Conservation (phyloP, 441 rosid species). For the Biscutella laevigata region DNA sequence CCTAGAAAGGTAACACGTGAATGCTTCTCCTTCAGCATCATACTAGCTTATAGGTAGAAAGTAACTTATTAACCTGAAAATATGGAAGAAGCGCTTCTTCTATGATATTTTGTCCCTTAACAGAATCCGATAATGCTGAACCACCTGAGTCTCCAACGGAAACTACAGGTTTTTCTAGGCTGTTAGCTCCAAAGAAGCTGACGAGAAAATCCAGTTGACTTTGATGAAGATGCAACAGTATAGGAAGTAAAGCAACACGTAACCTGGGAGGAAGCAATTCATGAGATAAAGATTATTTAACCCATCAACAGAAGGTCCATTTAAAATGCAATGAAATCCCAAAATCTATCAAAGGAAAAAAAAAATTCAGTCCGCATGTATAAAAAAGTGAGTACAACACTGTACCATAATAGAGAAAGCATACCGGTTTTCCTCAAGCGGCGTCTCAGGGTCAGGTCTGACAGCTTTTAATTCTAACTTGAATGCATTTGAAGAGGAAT, state of each 20-base stretch:
- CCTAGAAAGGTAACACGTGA: conserved; percentile 11
- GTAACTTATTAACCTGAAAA: conserved; percentile 65
- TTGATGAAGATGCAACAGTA: conserved; percentile 90
- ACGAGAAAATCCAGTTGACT: conserved; percentile 89
- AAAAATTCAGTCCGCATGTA: not conserved
- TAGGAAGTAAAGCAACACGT: conserved; percentile 70
- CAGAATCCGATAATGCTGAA: conserved; percentile 28
- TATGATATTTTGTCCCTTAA: conserved; percentile 41
- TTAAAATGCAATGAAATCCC: conserved; percentile 3
- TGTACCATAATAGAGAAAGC: conserved; percentile 7
- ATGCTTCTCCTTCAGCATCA: conserved; percentile 14
- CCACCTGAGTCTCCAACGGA: conserved; percentile 30
- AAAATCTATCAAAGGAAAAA: not conserved
- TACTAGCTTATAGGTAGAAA: conserved; percentile 2
- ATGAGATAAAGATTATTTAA: conserved; percentile 1
- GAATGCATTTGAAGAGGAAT: conserved; percentile 73
- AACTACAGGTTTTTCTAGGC: conserved; percentile 40
- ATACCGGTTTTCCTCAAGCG: conserved; percentile 97
- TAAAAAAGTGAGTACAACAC: not conserved
- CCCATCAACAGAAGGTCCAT: not conserved
- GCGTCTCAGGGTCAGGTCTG: conserved; percentile 78
- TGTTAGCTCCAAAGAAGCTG: conserved; percentile 60
- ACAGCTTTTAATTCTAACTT: conserved; percentile 81
- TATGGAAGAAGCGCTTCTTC: conserved; percentile 95
- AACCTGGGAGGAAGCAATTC: conserved; percentile 44